Base-by-base conservation (phyloP, 106 monocot species). In the Xerophyta viscosa region DNA sequence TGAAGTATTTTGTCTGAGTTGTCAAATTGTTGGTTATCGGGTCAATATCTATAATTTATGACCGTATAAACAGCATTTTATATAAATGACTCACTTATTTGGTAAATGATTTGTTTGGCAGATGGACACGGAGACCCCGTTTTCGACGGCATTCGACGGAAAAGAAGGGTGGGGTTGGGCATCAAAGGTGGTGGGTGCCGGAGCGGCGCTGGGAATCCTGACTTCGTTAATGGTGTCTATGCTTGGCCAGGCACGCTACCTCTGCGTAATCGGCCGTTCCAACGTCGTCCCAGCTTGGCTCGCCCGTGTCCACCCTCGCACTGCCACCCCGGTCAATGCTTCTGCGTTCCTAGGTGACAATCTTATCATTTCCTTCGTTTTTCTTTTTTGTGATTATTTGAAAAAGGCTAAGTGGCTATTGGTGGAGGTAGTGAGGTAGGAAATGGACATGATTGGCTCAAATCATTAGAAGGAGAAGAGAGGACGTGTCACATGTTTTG, bases 161-260 rank as follows among this genome's bases (percentile, higher is more conserved):
- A 70, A 69, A 20, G 70, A 65, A 31, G 69, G 76, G 24, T 76
- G 84, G 84, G 61, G 69, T n/a, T 98, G 96, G 96, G 86, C 50
- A 29, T 82, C 89, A 31, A 76, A 71, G 56, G 78, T 89, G 55
- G 79, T 98, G 42, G 96, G 89, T 0, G 76, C 61, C 0, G 96
- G 96, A 2, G 96, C 96, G n/a, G 74, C 79, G 56, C 71, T 89
- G 27, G 96, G 96, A 8, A 86, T 89, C 42, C 55, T 86, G 22
- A 89, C 96, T 24, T 89, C 86, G 1, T 49, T 98, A 6, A 27
- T 98, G 42, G 96, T 98, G 0, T 41, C 96, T 5, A 90, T 90
- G 96, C 46, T 98, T 24, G 89, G 96, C 18, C 96, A 98, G 65
- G 86, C 96, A 24, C 78, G 96, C 3, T 98, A 98, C 58, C 73